Percentiles rank a stretch among this genome's conserved stretches.
Conservation (phyloP, 176 grass and related monocot species). For the Ensete glaucum region DNA sequence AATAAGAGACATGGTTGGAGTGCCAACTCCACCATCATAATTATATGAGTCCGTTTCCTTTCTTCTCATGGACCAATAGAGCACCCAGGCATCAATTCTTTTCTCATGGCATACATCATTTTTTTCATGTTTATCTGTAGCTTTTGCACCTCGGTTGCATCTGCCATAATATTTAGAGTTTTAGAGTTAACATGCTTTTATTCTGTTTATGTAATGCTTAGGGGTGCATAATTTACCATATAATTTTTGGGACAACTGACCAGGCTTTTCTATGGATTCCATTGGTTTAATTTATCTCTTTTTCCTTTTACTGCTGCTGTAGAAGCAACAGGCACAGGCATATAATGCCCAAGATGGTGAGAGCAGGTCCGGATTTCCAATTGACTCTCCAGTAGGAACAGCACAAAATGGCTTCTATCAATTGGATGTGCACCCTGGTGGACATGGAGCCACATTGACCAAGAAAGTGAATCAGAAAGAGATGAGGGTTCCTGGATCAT, state of each 20-base stretch:
- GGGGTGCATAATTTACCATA: too few species aligned
- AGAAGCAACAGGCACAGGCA: slow-evolving; percentile 47
- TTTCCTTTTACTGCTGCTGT: neutral
- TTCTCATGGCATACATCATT: neutral
- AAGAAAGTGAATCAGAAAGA: slow-evolving; percentile 21
- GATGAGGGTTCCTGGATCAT: slow-evolving; percentile 19
- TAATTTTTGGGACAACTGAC: neutral
- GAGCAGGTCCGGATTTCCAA: slow-evolving; percentile 34
- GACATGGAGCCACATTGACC: slow-evolving; percentile 21
- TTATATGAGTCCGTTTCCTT: too few species aligned
- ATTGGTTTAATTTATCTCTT: neutral
- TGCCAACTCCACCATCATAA: too few species aligned
- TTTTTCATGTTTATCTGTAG: neutral
- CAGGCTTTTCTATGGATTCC: neutral
- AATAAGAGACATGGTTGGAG: neutral
- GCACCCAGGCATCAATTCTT: too few species aligned
- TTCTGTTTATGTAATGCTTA: too few species aligned
- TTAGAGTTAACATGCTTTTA: too few species aligned
- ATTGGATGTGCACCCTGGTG: slow-evolving; percentile 18
- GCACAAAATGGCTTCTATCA: slow-evolving; percentile 6
- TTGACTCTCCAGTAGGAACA: slow-evolving; percentile 25
- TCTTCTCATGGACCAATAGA: too few species aligned
- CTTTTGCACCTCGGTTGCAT: neutral
- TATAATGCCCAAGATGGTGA: slow-evolving; percentile 27
- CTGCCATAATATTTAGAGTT: too few species aligned